Base-by-base conservation (phyloP, 495 filamentous ascomycete genomes). In the Trichoderma asperelloides region DNA sequence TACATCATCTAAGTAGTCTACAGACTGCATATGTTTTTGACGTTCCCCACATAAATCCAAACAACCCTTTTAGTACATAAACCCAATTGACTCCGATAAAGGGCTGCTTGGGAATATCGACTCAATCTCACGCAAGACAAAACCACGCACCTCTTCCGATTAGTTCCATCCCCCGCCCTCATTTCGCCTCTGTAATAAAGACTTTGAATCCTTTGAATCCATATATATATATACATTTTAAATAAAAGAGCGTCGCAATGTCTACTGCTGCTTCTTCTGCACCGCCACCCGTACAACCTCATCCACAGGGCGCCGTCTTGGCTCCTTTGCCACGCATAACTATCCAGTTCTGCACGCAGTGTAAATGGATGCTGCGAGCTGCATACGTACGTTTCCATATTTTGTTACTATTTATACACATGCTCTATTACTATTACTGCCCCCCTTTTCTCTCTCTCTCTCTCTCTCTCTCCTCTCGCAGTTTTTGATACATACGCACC, bases 351-450 rank as follows among this genome's bases (percentile, higher is more conserved):
- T 94, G 91, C 75, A 92, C 89, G 1, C 89, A 91, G 72, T 95
- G 91, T 75, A 91, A 91, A 79, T 98, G 94, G 94, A 90, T 96
- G 84, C 79, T 98, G 12, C 80, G 93, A 65, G 90, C 90, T 43
- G 90, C 90, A 67, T 93, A 91, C 74, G 89, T 92, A 83, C 71
- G 87, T 81, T 33, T 62, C 66, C 57, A 51, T 69, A 55, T 70
- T 69, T 66, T 62, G 65, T 64, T 65, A 66, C 64, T 70, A 43
- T 65, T 68, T 65, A 1, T 45, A 63, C 66, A 39, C 64, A 30
- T 41, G 6, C 18, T 25, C 40, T 51, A 27, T 43, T 43, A 57
- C 15, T 28, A 13, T 66, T 11, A 23, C 45, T 28, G n/a, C n/a
- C n/a, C n/a, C 30, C 30, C 30, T 33, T 33, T 2, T 33, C 30